Conservation (phyloP, 208 protist genomes). For the Crithidia sp. region DNA sequence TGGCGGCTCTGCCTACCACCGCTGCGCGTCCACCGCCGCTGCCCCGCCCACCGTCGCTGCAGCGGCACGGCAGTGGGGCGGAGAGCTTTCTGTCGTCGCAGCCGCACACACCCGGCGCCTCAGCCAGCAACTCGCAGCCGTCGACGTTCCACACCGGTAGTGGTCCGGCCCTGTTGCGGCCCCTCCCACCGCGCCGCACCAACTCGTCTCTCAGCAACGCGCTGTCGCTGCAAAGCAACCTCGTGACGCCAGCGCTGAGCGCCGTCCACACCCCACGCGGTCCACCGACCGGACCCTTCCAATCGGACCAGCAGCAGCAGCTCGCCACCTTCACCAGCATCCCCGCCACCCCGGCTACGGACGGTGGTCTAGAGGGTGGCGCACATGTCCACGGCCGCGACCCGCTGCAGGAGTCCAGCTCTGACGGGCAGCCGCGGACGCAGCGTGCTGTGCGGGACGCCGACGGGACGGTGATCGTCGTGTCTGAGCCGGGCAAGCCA, state of each 20-base stretch:
- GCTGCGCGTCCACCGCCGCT: not conserved
- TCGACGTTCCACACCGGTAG: not conserved
- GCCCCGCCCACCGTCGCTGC: not conserved
- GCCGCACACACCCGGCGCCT: not conserved
- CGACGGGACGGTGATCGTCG: slow-evolving; percentile 17
- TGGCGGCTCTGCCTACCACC: not conserved
- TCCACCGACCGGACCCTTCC: too few relatives aligned
- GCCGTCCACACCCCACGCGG: slow-evolving; percentile 21
- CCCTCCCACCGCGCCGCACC: slow-evolving; percentile 9
- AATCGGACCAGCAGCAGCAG: not conserved
- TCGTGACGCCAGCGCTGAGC: slow-evolving; percentile 13
- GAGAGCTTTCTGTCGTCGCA: slow-evolving; percentile 8
- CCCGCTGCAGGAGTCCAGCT: not conserved
- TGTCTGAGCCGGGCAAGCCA: slow-evolving; percentile 11
- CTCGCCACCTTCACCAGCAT: slow-evolving; percentile 16
- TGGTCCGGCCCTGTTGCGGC: not conserved
- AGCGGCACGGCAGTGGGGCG: not conserved
- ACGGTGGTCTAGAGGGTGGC: not conserved
- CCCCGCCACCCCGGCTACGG: slow-evolving; percentile 9
- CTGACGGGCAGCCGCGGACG: slow-evolving; percentile 1
- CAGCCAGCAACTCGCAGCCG: slow-evolving; percentile 1
- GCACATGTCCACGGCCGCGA: not conserved
- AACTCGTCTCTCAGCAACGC: slow-evolving; percentile 15
- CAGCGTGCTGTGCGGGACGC: slow-evolving; percentile 3
- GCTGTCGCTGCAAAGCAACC: slow-evolving; percentile 19